Percentiles rank a stretch among this genome's conserved stretches.
phyloP scores from a whole-genome alignment of 306 rosid species.

The Parietaria judaica region DNA sequence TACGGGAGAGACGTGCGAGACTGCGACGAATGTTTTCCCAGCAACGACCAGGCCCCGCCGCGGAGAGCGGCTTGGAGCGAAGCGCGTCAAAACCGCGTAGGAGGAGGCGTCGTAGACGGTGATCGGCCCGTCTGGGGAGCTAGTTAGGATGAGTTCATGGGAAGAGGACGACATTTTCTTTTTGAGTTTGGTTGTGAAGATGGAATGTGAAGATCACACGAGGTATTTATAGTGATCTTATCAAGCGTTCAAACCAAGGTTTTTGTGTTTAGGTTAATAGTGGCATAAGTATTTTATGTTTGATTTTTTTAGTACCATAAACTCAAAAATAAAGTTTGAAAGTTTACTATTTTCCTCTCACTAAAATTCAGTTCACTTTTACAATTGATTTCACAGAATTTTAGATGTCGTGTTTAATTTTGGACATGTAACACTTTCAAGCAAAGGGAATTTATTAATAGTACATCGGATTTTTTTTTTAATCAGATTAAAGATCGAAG shows the following conservation, averaged over 20 bases:
- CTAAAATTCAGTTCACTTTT: too few species aligned
- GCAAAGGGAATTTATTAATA: too few species aligned
- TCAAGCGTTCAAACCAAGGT: constrained; percentile 36
- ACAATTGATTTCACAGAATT: too few species aligned
- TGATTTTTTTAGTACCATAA: too few species aligned
- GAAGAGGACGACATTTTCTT: constrained; percentile 35
- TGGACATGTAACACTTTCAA: too few species aligned
- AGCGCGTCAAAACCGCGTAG: constrained; percentile 27
- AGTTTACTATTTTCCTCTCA: too few species aligned
- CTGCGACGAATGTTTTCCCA: constrained; percentile 33
- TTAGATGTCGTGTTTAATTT: too few species aligned
- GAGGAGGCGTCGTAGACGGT: constrained; percentile 40
- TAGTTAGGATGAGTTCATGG: constrained; percentile 46
- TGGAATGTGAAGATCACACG: not conserved
- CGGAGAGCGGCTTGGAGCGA: constrained; percentile 42
- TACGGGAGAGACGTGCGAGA: constrained; percentile 44
- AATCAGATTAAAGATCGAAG: too few species aligned
- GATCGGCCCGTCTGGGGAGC: constrained; percentile 53
- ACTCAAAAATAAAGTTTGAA: too few species aligned
- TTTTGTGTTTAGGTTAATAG: constrained; percentile 4
- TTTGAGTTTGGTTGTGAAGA: constrained; percentile 7
- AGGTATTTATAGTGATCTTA: constrained; percentile 3
- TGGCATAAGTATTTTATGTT: too few species aligned
- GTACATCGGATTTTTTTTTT: too few species aligned
- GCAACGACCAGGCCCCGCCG: constrained; percentile 34